phyloP scores from a whole-genome alignment of 2,329 filamentous ascomycete species.

The Lachnum nothofagi region DNA sequence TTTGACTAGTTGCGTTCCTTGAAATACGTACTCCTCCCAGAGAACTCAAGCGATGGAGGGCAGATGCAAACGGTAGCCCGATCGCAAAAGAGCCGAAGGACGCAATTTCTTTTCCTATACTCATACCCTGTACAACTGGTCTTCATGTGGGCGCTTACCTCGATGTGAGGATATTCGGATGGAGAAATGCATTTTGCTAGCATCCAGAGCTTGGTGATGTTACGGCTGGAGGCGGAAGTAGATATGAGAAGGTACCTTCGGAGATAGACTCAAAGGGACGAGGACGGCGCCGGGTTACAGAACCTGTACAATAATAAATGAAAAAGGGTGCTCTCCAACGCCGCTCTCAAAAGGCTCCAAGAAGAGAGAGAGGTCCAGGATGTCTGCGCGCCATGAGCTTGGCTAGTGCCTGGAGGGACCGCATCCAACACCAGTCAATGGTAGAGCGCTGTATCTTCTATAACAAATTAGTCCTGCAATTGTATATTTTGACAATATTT shows the following conservation, averaged over 20 bases:
- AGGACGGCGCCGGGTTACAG: neutral
- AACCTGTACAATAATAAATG: neutral
- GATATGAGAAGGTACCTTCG: neutral
- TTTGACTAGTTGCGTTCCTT: slow-evolving; percentile 73
- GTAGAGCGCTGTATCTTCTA: too few relatives aligned
- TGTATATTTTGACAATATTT: too few relatives aligned
- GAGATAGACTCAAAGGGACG: neutral
- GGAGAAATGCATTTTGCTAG: slow-evolving; percentile 20
- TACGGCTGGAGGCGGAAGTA: neutral
- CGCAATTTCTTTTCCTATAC: slow-evolving; percentile 89
- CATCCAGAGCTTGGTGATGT: slow-evolving; percentile 15
- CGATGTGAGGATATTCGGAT: slow-evolving; percentile 15
- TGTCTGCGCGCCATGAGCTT: too few relatives aligned
- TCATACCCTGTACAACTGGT: slow-evolving; percentile 89
- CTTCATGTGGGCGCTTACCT: slow-evolving; percentile 80
- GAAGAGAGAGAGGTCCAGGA: neutral
- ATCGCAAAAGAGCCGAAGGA: slow-evolving; percentile 79
- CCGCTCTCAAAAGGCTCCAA: neutral
- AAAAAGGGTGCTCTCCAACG: neutral
- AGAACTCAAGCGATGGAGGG: slow-evolving; percentile 61
- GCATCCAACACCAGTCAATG: too few relatives aligned
- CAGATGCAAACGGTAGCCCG: slow-evolving; percentile 69
- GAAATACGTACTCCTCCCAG: slow-evolving; percentile 90
- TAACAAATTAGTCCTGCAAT: neutral
- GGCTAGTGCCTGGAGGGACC: neutral